Percentiles rank a stretch among this genome's conserved stretches.
Conservation (phyloP, 2,329 filamentous ascomycete genomes). For the Gnomoniopsis sp. region DNA sequence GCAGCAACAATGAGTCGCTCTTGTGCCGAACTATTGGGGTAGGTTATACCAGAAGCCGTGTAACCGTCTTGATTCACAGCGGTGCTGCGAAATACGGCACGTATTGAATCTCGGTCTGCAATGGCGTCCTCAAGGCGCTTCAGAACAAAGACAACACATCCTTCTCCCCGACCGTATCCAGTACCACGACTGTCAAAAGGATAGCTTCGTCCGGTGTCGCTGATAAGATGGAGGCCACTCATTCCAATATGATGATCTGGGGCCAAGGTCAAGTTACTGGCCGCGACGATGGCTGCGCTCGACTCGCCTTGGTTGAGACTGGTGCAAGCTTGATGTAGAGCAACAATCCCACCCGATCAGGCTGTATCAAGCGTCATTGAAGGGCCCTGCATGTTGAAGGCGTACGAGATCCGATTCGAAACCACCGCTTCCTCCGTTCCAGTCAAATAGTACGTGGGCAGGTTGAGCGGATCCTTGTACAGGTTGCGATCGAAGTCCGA, state of each 20-base stretch:
- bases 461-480: conserved; percentile 18
- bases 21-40: too few species aligned
- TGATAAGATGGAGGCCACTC: conserved; percentile 33
- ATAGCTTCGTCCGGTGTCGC: conserved; percentile 25
- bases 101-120: conserved; percentile 1
- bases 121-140: conserved; percentile 1
- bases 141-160: not conserved
- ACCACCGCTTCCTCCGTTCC: conserved; percentile 32
- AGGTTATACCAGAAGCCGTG: conserved; percentile 31
- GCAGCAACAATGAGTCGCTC: too few species aligned
- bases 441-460: conserved; percentile 28
- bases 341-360: conserved; percentile 39
- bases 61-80: conserved; percentile 28
- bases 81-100: conserved; percentile 22
- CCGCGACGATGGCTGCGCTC: conserved; percentile 21
- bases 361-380: conserved; percentile 44
- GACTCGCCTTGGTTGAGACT: not conserved
- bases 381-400: conserved; percentile 36
- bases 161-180: conserved; percentile 7
- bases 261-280: conserved; percentile 23
- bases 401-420: conserved; percentile 39
- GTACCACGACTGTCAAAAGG: not conserved
- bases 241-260: conserved; percentile 22
- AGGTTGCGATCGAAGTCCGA: conserved; percentile 26
- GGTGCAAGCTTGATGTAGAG: conserved; percentile 15